Percentiles rank a stretch among this genome's conserved stretches.
phyloP scores from a whole-genome alignment of 257 asterid species.

The Ajuga chamaepitys region DNA sequence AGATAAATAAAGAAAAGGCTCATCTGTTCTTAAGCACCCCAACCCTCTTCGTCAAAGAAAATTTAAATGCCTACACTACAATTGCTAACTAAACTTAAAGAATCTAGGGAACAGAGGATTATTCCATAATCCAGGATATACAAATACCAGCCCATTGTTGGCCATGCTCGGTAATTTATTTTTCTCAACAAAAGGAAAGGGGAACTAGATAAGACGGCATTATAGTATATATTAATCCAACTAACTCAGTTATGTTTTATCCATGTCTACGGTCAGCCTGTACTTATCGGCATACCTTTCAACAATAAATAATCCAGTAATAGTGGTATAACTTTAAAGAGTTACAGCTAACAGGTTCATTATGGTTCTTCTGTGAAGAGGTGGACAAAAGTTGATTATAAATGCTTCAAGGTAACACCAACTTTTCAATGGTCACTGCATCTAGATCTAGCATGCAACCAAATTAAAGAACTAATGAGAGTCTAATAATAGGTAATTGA shows the following conservation, averaged over 20 bases:
- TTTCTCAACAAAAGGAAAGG: too few species aligned
- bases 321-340: neutral
- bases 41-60: neutral
- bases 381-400: neutral
- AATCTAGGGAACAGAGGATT: neutral
- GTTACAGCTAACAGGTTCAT: neutral
- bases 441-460: neutral
- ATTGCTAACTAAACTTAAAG: neutral
- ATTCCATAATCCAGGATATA: neutral
- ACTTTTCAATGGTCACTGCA: neutral
- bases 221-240: too few species aligned
- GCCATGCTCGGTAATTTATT: too few species aligned
- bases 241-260: too few species aligned
- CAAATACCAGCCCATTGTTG: too few species aligned
- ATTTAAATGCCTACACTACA: neutral
- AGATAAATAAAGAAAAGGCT: neutral
- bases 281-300: neutral
- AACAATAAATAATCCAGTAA: neutral
- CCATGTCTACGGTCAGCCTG: neutral
- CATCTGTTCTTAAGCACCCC: neutral
- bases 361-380: neutral
- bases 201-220: too few species aligned
- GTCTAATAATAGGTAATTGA: neutral
- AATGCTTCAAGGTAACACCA: neutral
- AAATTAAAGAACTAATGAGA: slow-evolving; percentile 2